phyloP scores from a whole-genome alignment of 2,329 filamentous ascomycete genomes.

The Claviceps maximensis region DNA sequence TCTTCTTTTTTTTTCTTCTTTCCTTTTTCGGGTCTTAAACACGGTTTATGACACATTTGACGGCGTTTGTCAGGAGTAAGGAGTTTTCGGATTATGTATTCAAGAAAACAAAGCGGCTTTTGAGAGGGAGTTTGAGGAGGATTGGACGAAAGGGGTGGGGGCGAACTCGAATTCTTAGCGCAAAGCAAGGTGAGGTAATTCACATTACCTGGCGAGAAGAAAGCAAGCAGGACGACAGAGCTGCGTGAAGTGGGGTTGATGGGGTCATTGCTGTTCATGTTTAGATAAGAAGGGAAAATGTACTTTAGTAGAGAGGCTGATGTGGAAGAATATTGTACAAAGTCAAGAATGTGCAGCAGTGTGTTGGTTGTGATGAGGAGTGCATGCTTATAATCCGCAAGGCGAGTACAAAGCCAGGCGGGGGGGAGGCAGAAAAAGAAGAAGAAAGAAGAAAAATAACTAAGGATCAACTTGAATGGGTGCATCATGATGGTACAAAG shows the following conservation, averaged over 20 bases:
- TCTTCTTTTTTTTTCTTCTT: constrained; percentile 1
- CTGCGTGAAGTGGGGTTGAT: background rate
- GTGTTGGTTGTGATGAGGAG: background rate
- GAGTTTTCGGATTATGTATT: constrained; percentile 11
- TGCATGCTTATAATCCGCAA: too few relatives aligned
- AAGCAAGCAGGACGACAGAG: background rate
- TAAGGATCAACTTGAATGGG: too few relatives aligned
- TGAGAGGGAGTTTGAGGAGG: background rate
- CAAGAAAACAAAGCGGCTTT: constrained; percentile 9
- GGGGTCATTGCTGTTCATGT: constrained; percentile 11
- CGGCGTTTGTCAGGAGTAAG: constrained; percentile 12
- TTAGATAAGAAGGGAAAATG: constrained; percentile 22
- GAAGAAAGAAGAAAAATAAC: too few relatives aligned
- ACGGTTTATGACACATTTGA: constrained; percentile 12
- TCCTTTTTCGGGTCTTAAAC: background rate
- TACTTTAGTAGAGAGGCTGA: constrained; percentile 31
- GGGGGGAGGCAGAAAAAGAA: too few relatives aligned
- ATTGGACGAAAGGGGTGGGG: background rate
- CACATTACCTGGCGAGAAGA: constrained; percentile 1
- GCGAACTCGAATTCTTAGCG: constrained; percentile 16
- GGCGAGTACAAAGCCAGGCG: too few relatives aligned
- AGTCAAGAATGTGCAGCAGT: background rate
- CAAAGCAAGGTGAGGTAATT: constrained; percentile 5
- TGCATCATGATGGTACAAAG: too few relatives aligned
- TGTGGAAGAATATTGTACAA: constrained; percentile 7